Base-by-base conservation (phyloP, 106 monocot species). In the Dendrobium nobile region DNA sequence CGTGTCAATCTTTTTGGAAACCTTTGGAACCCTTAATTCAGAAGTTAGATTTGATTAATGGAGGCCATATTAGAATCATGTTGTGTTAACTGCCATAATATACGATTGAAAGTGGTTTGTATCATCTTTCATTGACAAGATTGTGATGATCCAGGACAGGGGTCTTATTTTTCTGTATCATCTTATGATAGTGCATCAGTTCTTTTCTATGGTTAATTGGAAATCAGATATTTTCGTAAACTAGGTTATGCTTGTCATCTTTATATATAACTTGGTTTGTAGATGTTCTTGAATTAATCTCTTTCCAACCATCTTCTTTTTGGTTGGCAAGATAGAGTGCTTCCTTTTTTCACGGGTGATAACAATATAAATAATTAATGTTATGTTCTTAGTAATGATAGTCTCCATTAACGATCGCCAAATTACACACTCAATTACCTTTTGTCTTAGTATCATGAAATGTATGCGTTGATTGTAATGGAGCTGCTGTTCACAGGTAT, bases 401-500 rank as follows among this genome's bases (percentile, higher is more conserved):
- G 37, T 37, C 37, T 37, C 37, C 37, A 37, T 37, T 37, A 37
- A 7, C 6, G 24, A 65, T 65, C 2, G 26, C 10, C 24, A 9
- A 22, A 65, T 65, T 65, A 2, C 64, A 24, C 24, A 24, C 5
- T 9, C 26, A 65, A 26, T 8, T 65, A 24, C 64, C 64, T 65
- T 59, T 61, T 65, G 26, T 22, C 2, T 51, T 51, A 13, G 10
- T 51, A 51, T 15, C 13, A 51, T 15, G 3, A 51, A 51, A 13
- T 51, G 16, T 2, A 51, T 41, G 17, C 7, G 17, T 27, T 74
- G 74, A 74, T 15, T 41, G 18, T 74, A 74, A 44, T 78, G 70
- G 59, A 26, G 28, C 37, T 41, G 41, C 48, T 58, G 1, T 65
- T 73, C 85, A 82, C 86, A 96, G 95, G 93, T 96, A 67, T 88